Evolutionary conservation across 768 basidiomycete species (phyloP).

Genomic region (Collybiopsis luxurians): DNA sequence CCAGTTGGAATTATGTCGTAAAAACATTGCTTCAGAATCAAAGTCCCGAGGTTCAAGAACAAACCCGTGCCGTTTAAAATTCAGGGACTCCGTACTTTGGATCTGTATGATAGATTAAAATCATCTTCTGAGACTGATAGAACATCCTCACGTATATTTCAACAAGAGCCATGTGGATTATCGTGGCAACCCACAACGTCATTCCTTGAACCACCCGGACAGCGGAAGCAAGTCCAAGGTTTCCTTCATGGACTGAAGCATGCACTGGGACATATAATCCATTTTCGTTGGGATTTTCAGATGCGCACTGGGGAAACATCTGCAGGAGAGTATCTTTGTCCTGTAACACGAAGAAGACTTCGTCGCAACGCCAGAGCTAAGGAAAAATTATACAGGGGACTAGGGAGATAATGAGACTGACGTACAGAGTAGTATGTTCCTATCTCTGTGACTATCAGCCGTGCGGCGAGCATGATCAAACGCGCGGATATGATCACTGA

Average conservation of each 20-base stretch:
- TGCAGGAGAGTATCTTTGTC: constrained; percentile 6
- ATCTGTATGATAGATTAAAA: background rate
- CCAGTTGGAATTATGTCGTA: background rate
- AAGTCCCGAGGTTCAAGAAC: constrained; percentile 1
- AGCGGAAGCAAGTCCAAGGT: constrained; percentile 15
- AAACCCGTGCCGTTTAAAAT: background rate
- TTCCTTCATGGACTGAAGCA: constrained; percentile 14
- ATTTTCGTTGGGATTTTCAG: constrained; percentile 5
- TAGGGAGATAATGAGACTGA: no score
- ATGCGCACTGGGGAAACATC: constrained; percentile 19
- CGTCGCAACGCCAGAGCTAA: constrained; percentile 24
- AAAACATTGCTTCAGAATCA: background rate
- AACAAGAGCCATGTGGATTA: constrained; percentile 19
- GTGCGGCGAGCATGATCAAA: constrained; percentile 15
- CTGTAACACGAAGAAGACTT: constrained; percentile 15
- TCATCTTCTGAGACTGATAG: background rate
- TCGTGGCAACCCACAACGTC: constrained; percentile 22
- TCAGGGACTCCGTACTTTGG: background rate
- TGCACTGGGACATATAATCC: constrained; percentile 16
- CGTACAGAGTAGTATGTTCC: constrained; percentile 23
- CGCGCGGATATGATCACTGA: constrained; percentile 15
- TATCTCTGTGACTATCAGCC: constrained; percentile 17
- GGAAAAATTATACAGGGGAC: no score
- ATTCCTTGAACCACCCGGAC: constrained; percentile 20
- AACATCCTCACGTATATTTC: constrained; percentile 21